Evolutionary conservation across 306 rosid genomes (phyloP).

Genomic region (Calophaca sinica): DNA sequence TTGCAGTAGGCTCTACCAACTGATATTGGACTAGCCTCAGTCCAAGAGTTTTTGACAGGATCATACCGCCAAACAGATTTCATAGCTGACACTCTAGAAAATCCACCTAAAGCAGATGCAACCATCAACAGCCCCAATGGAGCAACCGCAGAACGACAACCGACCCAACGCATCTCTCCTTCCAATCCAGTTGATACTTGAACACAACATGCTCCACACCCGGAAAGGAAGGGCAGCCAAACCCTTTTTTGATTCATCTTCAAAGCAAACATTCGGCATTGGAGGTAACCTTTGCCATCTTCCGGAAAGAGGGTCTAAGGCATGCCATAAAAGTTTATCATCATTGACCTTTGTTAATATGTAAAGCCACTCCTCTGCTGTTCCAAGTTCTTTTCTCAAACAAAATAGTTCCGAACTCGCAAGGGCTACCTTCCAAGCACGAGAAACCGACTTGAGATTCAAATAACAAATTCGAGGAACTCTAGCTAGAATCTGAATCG

Average conservation of each 20-base stretch:
- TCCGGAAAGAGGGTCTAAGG: slow-evolving; percentile 52
- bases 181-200: slow-evolving; percentile 46
- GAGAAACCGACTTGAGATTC: slow-evolving; percentile 45
- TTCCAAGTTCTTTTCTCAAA: slow-evolving; percentile 54
- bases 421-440: slow-evolving; percentile 41
- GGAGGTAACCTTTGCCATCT: slow-evolving; percentile 57
- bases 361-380: slow-evolving; percentile 57
- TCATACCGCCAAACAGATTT: slow-evolving; percentile 57
- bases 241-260: slow-evolving; percentile 43
- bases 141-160: slow-evolving; percentile 58
- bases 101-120: slow-evolving; percentile 59
- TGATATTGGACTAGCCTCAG: slow-evolving; percentile 52
- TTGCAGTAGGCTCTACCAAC: slow-evolving; percentile 58
- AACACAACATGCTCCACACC: slow-evolving; percentile 50
- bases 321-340: slow-evolving; percentile 55
- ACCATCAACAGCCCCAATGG: slow-evolving; percentile 55
- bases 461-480: slow-evolving; percentile 48
- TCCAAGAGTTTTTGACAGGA: slow-evolving; percentile 55
- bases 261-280: slow-evolving; percentile 48
- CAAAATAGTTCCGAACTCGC: slow-evolving; percentile 49
- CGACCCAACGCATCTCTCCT: slow-evolving; percentile 48
- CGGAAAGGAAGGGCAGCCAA: slow-evolving; percentile 40
- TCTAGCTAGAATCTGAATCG: slow-evolving; percentile 54
- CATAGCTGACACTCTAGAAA: slow-evolving; percentile 56
- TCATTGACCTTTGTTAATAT: slow-evolving; percentile 47